A percentile compares a stretch with the other conserved stretches of the same genome.
These are phyloP conservation scores for Podaxis sp. DNA, from an alignment of 768 basidiomycete species.

Conservation along the genomic window DNA sequence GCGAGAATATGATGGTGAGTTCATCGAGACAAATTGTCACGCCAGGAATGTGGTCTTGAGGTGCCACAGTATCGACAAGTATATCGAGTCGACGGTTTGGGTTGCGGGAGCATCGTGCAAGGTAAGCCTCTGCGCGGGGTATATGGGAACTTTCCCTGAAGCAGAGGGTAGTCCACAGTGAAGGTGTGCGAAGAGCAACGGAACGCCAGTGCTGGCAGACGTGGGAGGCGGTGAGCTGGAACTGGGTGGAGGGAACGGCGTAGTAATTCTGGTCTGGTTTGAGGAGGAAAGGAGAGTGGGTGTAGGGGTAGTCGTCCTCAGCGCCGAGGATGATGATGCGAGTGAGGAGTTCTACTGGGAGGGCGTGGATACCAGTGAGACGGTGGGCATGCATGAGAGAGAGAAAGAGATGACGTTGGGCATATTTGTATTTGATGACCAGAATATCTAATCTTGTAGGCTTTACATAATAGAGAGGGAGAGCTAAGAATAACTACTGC, in stretches of 20 bases:
- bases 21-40: slow-evolving; percentile 54
- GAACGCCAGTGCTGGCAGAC: slow-evolving; percentile 58
- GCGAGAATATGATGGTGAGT: slow-evolving; percentile 42
- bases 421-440: not conserved
- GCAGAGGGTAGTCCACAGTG: slow-evolving; percentile 57
- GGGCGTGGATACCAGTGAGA: slow-evolving; percentile 36
- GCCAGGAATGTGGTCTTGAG: slow-evolving; percentile 46
- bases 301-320: slow-evolving; percentile 41
- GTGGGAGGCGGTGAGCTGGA: slow-evolving; percentile 58
- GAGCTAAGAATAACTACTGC: slow-evolving; percentile 1
- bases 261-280: slow-evolving; percentile 45
- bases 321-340: slow-evolving; percentile 58
- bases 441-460: slow-evolving; percentile 13
- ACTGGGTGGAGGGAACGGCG: slow-evolving; percentile 41
- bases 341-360: slow-evolving; percentile 61
- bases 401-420: not conserved
- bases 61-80: slow-evolving; percentile 55
- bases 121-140: slow-evolving; percentile 44
- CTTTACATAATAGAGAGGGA: slow-evolving; percentile 1
- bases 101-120: slow-evolving; percentile 33
- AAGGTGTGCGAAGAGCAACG: slow-evolving; percentile 49
- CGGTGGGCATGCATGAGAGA: slow-evolving; percentile 21
- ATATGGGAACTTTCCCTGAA: slow-evolving; percentile 53
- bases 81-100: slow-evolving; percentile 44
- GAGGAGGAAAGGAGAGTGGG: slow-evolving; percentile 48